These are phyloP conservation scores for Cutaneotrichosporon curvatum DNA, from an alignment of 1,284 basidiomycete species.

Conservation along the genomic window DNA sequence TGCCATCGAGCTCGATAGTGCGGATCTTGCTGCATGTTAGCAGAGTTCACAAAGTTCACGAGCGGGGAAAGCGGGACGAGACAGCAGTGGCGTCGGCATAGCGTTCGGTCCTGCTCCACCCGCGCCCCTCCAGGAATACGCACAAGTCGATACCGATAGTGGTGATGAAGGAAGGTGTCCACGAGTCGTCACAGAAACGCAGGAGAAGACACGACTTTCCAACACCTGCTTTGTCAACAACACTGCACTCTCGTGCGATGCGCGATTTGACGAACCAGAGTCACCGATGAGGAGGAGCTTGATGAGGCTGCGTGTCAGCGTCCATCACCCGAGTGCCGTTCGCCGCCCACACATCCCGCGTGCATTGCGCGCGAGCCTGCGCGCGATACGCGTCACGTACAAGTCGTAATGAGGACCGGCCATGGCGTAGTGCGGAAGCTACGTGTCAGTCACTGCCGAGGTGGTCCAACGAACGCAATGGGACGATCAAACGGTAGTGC, in stretches of 20 bases:
- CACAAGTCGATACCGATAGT: slow-evolving; percentile 66
- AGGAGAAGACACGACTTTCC: slow-evolving; percentile 98
- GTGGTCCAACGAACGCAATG: no score
- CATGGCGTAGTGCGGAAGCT: slow-evolving; percentile 18
- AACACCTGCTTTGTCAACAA: slow-evolving; percentile 58
- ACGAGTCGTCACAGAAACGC: slow-evolving; percentile 98
- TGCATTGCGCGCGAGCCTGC: no score
- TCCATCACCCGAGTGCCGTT: no score
- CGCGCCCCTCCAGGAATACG: slow-evolving; percentile 10
- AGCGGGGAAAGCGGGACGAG: no score
- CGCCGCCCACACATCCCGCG: no score
- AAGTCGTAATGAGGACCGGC: slow-evolving; percentile 47
- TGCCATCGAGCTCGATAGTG: slow-evolving; percentile 98
- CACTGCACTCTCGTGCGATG: neutral
- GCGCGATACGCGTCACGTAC: slow-evolving; percentile 28
- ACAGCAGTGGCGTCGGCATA: no score
- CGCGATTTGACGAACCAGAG: slow-evolving; percentile 60
- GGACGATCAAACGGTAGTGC: no score
- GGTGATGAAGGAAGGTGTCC: slow-evolving; percentile 99
- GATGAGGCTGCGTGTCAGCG: slow-evolving; percentile 55
- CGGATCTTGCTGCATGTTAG: slow-evolving; percentile 57
- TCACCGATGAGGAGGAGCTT: slow-evolving; percentile 96
- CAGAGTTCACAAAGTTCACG: neutral
- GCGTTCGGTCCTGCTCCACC: no score
- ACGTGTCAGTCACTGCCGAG: no score